These are phyloP conservation scores for Lyophyllum shimeji DNA, from an alignment of 768 basidiomycete genomes.

Conservation along the genomic window DNA sequence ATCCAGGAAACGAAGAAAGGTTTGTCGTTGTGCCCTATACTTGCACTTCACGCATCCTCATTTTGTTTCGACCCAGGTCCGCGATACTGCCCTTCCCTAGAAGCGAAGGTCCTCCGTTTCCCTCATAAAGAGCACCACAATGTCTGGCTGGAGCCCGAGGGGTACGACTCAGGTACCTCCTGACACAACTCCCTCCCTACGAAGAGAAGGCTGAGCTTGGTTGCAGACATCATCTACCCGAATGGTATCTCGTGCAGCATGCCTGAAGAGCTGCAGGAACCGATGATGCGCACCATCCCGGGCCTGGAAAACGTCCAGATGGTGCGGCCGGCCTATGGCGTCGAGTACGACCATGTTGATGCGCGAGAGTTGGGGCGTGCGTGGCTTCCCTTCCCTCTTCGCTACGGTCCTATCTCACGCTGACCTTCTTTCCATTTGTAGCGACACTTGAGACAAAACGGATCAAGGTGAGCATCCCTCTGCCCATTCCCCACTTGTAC, in stretches of 20 bases:
- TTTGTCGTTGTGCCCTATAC: slow-evolving; percentile 17
- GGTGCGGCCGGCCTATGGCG: slow-evolving; percentile 85
- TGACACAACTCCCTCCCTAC: background rate
- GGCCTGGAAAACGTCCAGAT: slow-evolving; percentile 86
- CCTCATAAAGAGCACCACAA: slow-evolving; percentile 66
- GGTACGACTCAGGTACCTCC: slow-evolving; percentile 74
- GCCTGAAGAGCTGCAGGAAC: slow-evolving; percentile 82
- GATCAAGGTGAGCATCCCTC: slow-evolving; percentile 50
- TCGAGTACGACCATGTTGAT: slow-evolving; percentile 91
- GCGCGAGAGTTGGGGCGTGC: slow-evolving; percentile 74
- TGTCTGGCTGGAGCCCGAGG: slow-evolving; percentile 92
- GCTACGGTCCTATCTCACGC: background rate
- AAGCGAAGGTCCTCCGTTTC: slow-evolving; percentile 84
- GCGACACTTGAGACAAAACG: slow-evolving; percentile 86
- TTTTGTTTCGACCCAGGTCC: slow-evolving; percentile 53
- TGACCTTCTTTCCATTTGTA: slow-evolving; percentile 24
- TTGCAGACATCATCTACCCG: slow-evolving; percentile 80
- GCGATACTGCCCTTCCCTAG: slow-evolving; percentile 88
- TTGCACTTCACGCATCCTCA: background rate
- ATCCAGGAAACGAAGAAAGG: slow-evolving; percentile 90
- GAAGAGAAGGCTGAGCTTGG: background rate
- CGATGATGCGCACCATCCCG: slow-evolving; percentile 80
- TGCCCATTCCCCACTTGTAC: background rate
- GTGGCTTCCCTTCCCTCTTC: slow-evolving; percentile 24
- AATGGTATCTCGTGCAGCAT: slow-evolving; percentile 88